These are phyloP conservation scores for Paraleonurus japonicus DNA, from an alignment of 257 asterid species.

Conservation along the genomic window DNA sequence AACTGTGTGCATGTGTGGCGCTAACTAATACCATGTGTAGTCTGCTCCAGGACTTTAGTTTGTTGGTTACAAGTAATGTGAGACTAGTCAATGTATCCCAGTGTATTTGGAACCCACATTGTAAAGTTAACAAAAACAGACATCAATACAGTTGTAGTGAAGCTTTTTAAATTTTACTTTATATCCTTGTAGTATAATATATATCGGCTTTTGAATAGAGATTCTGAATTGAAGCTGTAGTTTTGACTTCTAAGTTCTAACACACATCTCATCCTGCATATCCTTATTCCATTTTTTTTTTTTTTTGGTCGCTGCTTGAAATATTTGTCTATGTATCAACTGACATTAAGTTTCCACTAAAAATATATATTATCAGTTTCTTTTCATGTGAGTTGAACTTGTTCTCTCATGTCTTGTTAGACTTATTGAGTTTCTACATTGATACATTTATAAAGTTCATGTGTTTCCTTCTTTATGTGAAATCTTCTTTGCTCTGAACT, in stretches of 20 bases:
- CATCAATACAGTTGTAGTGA: background rate
- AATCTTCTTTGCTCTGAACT: slow-evolving; percentile 6
- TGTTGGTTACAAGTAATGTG: slow-evolving; percentile 5
- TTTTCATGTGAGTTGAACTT: background rate
- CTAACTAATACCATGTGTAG: background rate
- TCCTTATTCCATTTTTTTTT: background rate
- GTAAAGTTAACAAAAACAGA: background rate
- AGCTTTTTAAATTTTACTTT: background rate
- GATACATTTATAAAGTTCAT: background rate
- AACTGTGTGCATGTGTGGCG: background rate
- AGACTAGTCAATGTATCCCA: background rate
- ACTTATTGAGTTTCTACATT: background rate
- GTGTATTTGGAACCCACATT: background rate
- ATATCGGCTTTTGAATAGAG: background rate
- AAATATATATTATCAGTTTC: background rate
- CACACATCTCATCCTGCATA: background rate
- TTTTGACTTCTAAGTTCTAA: background rate
- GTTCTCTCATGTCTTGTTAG: background rate
- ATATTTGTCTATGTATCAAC: background rate
- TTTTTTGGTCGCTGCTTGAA: background rate
- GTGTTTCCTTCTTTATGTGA: background rate
- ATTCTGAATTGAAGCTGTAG: slow-evolving; percentile 11
- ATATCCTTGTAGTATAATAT: background rate
- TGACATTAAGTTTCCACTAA: background rate
- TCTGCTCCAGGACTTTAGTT: background rate